Evolutionary conservation across 257 asterid genomes (phyloP).

Genomic region (Solanum microdontum): DNA sequence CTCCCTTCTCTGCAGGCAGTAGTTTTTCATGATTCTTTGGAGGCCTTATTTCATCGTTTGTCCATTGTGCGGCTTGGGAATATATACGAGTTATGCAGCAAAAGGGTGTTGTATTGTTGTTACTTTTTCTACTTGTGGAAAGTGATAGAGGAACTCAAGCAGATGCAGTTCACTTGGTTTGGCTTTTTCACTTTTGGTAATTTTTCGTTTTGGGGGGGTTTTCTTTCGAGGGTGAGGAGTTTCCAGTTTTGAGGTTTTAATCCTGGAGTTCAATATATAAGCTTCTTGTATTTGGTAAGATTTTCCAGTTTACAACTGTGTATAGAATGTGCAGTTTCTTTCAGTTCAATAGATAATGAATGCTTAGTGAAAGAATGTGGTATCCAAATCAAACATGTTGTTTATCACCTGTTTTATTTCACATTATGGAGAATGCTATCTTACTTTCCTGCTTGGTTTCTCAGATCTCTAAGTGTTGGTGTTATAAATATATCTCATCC

Average conservation of each 20-base stretch:
- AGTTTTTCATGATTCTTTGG: conserved; percentile 1
- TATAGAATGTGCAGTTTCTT: background rate
- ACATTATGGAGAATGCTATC: background rate
- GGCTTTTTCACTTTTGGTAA: background rate
- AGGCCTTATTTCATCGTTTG: conserved; percentile 22
- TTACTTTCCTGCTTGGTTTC: background rate
- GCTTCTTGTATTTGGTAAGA: background rate
- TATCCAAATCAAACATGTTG: background rate
- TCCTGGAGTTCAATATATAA: background rate
- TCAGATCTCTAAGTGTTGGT: background rate
- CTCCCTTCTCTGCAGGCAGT: conserved; percentile 31
- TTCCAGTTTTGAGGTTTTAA: background rate
- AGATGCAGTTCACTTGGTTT: background rate
- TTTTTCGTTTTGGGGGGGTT: background rate
- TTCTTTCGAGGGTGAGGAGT: background rate
- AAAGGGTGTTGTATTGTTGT: conserved; percentile 25
- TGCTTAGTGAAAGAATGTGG: background rate
- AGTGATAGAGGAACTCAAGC: background rate
- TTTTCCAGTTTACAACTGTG: background rate
- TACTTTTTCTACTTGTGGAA: conserved; percentile 5
- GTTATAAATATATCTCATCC: background rate
- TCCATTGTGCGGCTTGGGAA: conserved; percentile 5
- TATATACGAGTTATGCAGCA: conserved; percentile 27
- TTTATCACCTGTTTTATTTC: background rate
- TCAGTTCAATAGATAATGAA: background rate